Evolutionary conservation across 139 green algal genomes (phyloP).

Genomic region (Chlorokybus atmophyticus): DNA sequence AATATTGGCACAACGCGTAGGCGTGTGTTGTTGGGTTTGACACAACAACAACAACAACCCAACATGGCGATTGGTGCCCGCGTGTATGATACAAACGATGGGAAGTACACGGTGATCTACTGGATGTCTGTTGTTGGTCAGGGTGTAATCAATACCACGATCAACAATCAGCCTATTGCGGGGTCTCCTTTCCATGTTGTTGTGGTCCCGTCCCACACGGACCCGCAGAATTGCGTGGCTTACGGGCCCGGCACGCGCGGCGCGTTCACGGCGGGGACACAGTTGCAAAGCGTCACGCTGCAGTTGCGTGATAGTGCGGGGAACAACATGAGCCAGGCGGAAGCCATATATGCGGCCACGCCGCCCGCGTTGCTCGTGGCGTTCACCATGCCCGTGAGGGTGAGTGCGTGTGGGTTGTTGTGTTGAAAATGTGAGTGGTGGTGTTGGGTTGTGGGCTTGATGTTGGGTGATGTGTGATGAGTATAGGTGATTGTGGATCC

Average conservation of each 20-base stretch:
- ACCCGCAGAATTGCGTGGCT: background rate
- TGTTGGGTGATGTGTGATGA: too few species aligned
- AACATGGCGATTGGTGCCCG: too few species aligned
- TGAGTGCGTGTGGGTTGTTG: too few species aligned
- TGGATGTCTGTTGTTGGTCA: background rate
- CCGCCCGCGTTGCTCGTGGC: background rate
- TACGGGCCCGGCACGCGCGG: background rate
- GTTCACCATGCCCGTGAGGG: background rate
- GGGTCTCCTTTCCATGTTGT: background rate
- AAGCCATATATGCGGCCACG: background rate
- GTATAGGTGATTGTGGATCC: too few species aligned
- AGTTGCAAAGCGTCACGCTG: background rate
- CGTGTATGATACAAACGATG: background rate
- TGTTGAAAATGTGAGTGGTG: too few species aligned
- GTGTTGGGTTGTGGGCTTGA: too few species aligned
- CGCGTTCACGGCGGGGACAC: background rate
- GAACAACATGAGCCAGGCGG: background rate
- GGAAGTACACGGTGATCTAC: background rate
- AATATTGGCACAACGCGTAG: too few species aligned
- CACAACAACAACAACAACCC: too few species aligned
- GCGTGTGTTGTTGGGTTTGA: too few species aligned
- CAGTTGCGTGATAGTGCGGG: background rate
- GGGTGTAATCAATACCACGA: background rate
- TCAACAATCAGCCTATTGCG: background rate
- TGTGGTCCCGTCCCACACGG: background rate